Evolutionary conservation across 371 early-diverging fungal genomes (phyloP).

Genomic region (Choanephora cucurbitarum): DNA sequence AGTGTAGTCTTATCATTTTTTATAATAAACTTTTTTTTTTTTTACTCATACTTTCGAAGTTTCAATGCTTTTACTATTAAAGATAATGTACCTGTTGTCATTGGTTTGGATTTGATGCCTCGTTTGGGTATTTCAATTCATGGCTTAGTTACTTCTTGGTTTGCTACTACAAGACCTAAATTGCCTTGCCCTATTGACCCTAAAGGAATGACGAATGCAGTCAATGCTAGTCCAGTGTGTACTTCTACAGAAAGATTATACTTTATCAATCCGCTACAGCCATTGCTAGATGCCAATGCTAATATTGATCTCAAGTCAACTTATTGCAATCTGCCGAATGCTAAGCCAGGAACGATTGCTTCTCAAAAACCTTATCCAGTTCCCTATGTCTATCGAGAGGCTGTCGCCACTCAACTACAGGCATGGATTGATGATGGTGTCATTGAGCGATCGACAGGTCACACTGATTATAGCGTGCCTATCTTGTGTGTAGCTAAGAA

Average conservation of each 20-base stretch:
- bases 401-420: not conserved
- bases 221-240: not conserved
- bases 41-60: conserved; percentile 14
- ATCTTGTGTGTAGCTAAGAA: not conserved
- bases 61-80: conserved; percentile 5
- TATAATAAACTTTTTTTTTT: too few relatives aligned
- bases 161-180: not conserved
- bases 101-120: conserved; percentile 10
- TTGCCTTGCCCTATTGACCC: conserved; percentile 7
- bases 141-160: not conserved
- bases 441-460: not conserved
- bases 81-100: not conserved
- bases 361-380: not conserved
- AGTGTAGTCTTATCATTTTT: too few relatives aligned
- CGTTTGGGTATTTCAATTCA: not conserved
- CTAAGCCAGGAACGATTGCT: not conserved
- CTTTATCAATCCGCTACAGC: not conserved
- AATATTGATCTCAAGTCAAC: not conserved
- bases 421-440: not conserved
- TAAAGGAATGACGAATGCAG: not conserved
- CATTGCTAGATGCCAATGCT: not conserved
- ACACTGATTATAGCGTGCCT: not conserved
- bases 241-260: not conserved
- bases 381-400: not conserved
- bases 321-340: not conserved